phyloP scores from a whole-genome alignment of 768 basidiomycete species.

The Pleurotus sapidus region DNA sequence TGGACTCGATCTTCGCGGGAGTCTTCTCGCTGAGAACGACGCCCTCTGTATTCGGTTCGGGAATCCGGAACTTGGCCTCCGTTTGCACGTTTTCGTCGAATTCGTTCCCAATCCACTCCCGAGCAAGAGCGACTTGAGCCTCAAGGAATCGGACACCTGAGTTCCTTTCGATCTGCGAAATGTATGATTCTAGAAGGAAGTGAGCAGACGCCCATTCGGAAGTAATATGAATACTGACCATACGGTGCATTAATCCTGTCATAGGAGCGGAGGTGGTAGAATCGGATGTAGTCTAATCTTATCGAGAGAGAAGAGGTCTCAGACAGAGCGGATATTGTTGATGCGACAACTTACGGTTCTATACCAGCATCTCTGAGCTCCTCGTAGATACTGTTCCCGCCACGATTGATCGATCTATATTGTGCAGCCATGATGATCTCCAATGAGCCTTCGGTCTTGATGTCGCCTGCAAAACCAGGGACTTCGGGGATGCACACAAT shows the following conservation, averaged over 20 bases:
- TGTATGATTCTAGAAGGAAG: conserved; percentile 33
- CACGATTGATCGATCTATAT: conserved; percentile 87
- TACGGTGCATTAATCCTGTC: conserved; percentile 84
- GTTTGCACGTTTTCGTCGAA: conserved; percentile 35
- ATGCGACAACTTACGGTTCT: conserved; percentile 61
- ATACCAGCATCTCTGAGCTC: conserved; percentile 71
- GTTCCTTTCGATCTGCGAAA: conserved; percentile 67
- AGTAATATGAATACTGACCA: conserved; percentile 32
- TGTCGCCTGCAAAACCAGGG: conserved; percentile 84
- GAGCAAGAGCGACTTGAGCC: conserved; percentile 83
- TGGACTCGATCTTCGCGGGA: conserved; percentile 49
- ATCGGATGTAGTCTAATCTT: conserved; percentile 82
- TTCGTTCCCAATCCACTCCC: conserved; percentile 61
- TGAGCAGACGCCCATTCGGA: neutral
- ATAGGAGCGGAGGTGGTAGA: conserved; percentile 91
- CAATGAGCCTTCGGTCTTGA: conserved; percentile 60
- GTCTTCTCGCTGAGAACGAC: conserved; percentile 49
- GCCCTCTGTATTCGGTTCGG: conserved; percentile 47
- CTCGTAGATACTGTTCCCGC: conserved; percentile 85
- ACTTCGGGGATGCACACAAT: conserved; percentile 87
- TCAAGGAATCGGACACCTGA: conserved; percentile 80
- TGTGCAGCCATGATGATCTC: conserved; percentile 88
- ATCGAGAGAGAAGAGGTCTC: neutral
- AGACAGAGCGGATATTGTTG: neutral
- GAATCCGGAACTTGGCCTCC: conserved; percentile 57